These are phyloP conservation scores for Theileria orientalis DNA, from an alignment of 169 alveolate species.

Conservation along the genomic window DNA sequence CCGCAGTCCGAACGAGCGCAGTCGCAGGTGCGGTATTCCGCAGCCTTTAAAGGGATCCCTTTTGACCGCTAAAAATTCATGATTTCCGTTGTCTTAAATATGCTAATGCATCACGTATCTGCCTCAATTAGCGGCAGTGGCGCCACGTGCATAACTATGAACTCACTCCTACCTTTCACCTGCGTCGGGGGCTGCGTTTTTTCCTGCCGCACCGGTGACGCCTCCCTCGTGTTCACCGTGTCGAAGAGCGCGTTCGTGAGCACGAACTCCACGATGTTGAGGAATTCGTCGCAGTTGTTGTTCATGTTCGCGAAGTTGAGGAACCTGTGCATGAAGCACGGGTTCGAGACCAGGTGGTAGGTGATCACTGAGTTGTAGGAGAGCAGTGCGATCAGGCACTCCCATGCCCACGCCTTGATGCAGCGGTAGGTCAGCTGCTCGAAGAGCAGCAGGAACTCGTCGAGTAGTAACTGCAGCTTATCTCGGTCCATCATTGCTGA, in stretches of 20 bases:
- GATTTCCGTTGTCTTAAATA: too few species aligned
- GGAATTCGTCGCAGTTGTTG: constrained; percentile 30
- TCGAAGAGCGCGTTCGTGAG: neutral
- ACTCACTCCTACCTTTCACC: too few species aligned
- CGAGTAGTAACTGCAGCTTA: neutral
- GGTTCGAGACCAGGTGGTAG: constrained; percentile 41
- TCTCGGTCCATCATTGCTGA: neutral
- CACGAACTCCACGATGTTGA: constrained; percentile 18
- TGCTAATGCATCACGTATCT: too few species aligned
- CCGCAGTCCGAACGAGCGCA: neutral
- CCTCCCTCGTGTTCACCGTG: too few species aligned
- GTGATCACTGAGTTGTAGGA: constrained; percentile 48
- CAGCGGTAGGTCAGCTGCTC: constrained; percentile 59
- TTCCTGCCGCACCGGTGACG: too few species aligned
- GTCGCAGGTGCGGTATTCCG: constrained; percentile 25
- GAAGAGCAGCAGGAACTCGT: constrained; percentile 42
- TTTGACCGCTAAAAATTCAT: too few species aligned
- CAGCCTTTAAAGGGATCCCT: constrained; percentile 16
- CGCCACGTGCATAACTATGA: too few species aligned
- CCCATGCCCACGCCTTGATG: constrained; percentile 52
- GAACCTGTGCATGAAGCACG: constrained; percentile 60
- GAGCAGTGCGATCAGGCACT: constrained; percentile 38
- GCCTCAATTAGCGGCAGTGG: too few species aligned
- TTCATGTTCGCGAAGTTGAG: constrained; percentile 25
- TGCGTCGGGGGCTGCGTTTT: too few species aligned